These are phyloP conservation scores for Trypanosoma theileri DNA, from an alignment of 208 protist genomes.

Conservation along the genomic window DNA sequence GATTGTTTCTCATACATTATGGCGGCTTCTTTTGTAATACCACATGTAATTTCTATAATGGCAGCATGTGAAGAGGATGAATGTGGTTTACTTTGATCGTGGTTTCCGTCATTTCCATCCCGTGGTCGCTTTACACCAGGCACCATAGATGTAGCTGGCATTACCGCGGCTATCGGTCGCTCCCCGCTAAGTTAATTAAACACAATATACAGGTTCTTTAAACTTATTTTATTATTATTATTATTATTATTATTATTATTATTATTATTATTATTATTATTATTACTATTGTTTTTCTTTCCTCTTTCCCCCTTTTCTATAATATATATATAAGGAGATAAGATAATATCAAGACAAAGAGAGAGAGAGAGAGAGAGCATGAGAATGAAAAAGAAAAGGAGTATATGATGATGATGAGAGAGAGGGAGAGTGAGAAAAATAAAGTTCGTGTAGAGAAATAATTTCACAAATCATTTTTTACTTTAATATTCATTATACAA, in stretches of 20 bases:
- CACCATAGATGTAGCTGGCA: constrained; percentile 9
- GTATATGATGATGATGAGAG: neutral
- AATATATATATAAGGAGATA: neutral
- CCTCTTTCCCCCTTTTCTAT: neutral
- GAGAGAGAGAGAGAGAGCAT: neutral
- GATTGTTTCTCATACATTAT: constrained; percentile 5
- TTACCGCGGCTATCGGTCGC: neutral
- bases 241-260: neutral
- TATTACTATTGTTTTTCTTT: constrained; percentile 10
- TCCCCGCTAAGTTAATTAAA: neutral
- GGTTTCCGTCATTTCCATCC: constrained; percentile 12
- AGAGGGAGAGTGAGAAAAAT: neutral
- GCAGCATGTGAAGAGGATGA: constrained; percentile 19
- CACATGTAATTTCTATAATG: constrained; percentile 33
- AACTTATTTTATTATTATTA: neutral
- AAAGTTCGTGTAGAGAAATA: no score
- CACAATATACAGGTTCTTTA: no score
- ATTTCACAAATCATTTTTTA: neutral
- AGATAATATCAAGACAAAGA: neutral
- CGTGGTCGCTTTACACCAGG: constrained; percentile 34
- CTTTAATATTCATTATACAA: neutral
- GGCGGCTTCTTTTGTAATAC: constrained; percentile 21
- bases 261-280: neutral
- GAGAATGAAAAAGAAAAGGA: no score
- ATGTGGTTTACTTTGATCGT: neutral